These are phyloP conservation scores for Xylariomycetidae sp. DNA, from an alignment of 2,329 filamentous ascomycete genomes.

Conservation along the genomic window DNA sequence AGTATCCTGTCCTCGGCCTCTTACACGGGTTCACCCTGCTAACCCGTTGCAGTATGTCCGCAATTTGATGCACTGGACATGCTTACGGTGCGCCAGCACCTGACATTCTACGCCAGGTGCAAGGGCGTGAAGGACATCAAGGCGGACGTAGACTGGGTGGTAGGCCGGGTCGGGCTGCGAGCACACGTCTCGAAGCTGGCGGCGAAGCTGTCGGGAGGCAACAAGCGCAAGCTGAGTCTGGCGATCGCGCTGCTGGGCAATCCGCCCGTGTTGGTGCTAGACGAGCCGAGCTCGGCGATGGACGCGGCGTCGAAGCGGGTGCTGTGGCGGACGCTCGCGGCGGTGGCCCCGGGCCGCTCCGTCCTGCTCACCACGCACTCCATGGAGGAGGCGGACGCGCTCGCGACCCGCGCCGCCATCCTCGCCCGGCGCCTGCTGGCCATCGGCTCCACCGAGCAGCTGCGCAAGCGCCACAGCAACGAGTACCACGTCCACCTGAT, in stretches of 20 bases:
- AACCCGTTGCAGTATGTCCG: conserved; percentile 66
- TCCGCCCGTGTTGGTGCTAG: conserved; percentile 65
- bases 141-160: conserved; percentile 58
- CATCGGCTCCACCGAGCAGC: conserved; percentile 18
- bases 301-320: conserved; percentile 60
- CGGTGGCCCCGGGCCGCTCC: conserved; percentile 59
- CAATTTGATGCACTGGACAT: conserved; percentile 69
- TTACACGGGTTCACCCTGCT: too few relatives aligned
- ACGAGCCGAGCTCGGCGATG: conserved; percentile 74
- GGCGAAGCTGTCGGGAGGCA: conserved; percentile 62
- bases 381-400: conserved; percentile 75
- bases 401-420: conserved; percentile 65
- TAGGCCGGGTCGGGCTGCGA: conserved; percentile 59
- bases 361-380: conserved; percentile 70
- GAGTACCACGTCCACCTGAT: conserved; percentile 24
- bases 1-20: neutral
- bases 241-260: conserved; percentile 73
- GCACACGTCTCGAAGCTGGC: conserved; percentile 44
- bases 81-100: conserved; percentile 67
- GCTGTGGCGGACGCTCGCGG: conserved; percentile 67
- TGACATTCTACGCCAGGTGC: conserved; percentile 66
- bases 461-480: conserved; percentile 20
- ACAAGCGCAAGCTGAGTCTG: conserved; percentile 68
- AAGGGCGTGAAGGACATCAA: conserved; percentile 58
- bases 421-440: conserved; percentile 17